phyloP scores from a whole-genome alignment of 805 yeast genomes.

The Cyberlindnera mississippiensis region DNA sequence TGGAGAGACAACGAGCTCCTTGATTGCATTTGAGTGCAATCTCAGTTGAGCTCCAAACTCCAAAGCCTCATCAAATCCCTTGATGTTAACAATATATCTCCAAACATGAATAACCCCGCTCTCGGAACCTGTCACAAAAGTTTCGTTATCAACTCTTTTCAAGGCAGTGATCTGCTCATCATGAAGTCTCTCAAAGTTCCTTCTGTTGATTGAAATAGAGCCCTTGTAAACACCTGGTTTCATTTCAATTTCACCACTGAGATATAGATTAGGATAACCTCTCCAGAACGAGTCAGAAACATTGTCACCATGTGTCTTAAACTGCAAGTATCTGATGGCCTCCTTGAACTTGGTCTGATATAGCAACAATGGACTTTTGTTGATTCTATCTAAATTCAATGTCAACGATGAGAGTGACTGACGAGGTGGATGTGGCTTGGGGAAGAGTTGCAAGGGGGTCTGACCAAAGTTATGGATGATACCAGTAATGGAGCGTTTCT shows the following conservation, averaged over 20 bases:
- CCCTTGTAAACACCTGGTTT: constrained; percentile 22
- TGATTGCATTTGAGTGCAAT: constrained; percentile 52
- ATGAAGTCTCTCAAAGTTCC: constrained; percentile 30
- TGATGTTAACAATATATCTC: constrained; percentile 29
- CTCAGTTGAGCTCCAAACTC: constrained; percentile 45
- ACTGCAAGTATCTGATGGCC: constrained; percentile 43
- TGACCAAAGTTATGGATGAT: constrained; percentile 91
- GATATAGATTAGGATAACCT: constrained; percentile 38
- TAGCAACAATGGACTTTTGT: constrained; percentile 35
- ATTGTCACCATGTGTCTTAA: constrained; percentile 36
- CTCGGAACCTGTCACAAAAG: constrained; percentile 37
- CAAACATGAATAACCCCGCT: constrained; percentile 63
- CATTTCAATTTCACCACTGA: constrained; percentile 27
- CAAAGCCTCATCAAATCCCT: constrained; percentile 27
- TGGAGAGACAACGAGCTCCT: constrained; percentile 43
- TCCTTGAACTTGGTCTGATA: constrained; percentile 40
- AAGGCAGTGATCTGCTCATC: constrained; percentile 29
- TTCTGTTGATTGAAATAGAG: constrained; percentile 24
- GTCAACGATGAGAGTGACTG: constrained; percentile 32
- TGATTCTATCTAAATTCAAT: constrained; percentile 31
- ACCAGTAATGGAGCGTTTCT: constrained; percentile 72
- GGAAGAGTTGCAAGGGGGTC: constrained; percentile 73
- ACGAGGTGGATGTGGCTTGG: constrained; percentile 58
- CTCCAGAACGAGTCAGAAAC: constrained; percentile 41
- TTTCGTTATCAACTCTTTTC: constrained; percentile 23